These are phyloP conservation scores for Fusarium sp. DNA, from an alignment of 2,329 filamentous ascomycete species.

Conservation along the genomic window DNA sequence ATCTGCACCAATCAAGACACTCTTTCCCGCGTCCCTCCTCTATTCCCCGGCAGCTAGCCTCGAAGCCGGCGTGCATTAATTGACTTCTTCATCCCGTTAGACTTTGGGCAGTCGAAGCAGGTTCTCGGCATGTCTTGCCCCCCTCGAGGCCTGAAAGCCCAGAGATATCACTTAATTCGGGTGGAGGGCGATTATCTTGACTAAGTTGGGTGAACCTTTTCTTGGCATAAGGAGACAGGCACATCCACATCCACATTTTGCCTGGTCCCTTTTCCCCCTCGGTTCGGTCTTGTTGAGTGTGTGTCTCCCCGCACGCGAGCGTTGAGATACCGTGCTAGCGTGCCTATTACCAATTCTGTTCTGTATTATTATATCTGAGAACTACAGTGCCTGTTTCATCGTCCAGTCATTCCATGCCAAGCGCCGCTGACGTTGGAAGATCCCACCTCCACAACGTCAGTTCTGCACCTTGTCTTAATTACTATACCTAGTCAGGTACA, in stretches of 20 bases:
- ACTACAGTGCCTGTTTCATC: neutral
- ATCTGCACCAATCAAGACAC: constrained; percentile 18
- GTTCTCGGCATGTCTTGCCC: constrained; percentile 3
- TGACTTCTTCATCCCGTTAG: constrained; percentile 28
- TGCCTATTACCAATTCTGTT: neutral
- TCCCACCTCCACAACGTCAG: constrained; percentile 16
- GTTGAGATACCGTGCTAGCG: neutral
- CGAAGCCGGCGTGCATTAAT: constrained; percentile 10
- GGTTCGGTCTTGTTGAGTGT: neutral
- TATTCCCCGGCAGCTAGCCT: constrained; percentile 17
- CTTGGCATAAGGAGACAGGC: neutral
- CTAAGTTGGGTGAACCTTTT: neutral
- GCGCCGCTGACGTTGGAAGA: constrained; percentile 38
- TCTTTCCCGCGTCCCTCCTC: constrained; percentile 19
- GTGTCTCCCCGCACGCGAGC: neutral
- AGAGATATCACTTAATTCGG: neutral
- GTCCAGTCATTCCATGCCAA: constrained; percentile 8
- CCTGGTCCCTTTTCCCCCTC: constrained; percentile 1
- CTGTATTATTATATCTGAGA: neutral
- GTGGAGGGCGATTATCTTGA: constrained; percentile 1
- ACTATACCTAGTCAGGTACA: constrained; percentile 32
- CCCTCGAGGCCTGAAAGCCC: neutral
- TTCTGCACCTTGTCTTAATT: constrained; percentile 4
- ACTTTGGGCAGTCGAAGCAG: constrained; percentile 5
- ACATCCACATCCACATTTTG: constrained; percentile 9